Evolutionary conservation across 441 rosid species (phyloP), one percentile per base, ranked within the genome.

Genomic region (Gossypium davidsonii): DNA sequence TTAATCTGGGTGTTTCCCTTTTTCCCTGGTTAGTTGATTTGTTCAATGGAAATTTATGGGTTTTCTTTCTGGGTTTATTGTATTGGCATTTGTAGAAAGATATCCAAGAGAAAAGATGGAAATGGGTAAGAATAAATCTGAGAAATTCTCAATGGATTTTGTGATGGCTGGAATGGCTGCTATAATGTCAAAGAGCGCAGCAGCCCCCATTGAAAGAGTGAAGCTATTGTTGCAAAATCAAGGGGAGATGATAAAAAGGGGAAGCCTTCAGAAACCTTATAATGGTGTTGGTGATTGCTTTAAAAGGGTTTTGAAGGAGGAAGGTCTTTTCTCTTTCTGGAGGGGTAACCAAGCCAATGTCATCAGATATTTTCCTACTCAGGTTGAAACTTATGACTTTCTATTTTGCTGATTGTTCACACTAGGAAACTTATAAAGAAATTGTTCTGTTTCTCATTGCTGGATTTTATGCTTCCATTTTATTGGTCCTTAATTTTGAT

Each of bases 151-250:
- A 49, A 76, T 83, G 56, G 92, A 92, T 80, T 90, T 94, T 75
- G 39, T 86, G 61, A 91, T 89, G 94, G 97, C 88, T 63, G 97
- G 96, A 51, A 83, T 79, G 51, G 96, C 91, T 51, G 96, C 99
- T 21, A 71, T 90, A 72, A 79, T 84, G 34, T 84, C 98, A 4
- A 92, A 89, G 85, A 89, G 84, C 65, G 88, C 90, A 23, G 98
- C 87, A 11, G 97, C 99, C 17, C 98, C 99, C 64, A 86, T 94
- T 77, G 98, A 94, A 77, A 88, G 99, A 78, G 99, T 92, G 48
- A 94, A 92, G 86, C 96, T 94, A 75, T 73, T 92, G 84, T 79
- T 94, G 65, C 99, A 92, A 86, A 94, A 90, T 79, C 98, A 92
- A 81, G 97, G 93, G 52, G 99, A 91, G 82, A 85, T 94, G 94